Conservation (phyloP, 768 basidiomycete species). For the Phallus indusiatus region DNA sequence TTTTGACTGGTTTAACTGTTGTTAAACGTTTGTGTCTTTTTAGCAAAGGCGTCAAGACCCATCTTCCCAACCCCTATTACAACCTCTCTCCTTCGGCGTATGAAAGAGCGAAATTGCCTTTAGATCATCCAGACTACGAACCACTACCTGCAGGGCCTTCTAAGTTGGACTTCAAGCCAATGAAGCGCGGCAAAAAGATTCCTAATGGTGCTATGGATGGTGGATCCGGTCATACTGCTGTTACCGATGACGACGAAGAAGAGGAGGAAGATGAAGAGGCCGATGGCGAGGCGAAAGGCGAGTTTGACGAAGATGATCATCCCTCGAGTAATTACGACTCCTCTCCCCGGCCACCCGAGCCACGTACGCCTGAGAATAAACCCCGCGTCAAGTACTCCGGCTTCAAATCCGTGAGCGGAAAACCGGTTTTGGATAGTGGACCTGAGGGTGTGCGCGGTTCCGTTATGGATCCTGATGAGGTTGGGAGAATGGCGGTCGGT, state of each 20-base stretch:
- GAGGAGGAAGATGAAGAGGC: background rate
- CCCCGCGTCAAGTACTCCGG: background rate
- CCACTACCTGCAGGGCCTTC: conserved; percentile 47
- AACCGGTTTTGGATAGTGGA: conserved; percentile 9
- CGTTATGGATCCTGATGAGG: conserved; percentile 4
- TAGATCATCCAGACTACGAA: conserved; percentile 57
- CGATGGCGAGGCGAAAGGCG: background rate
- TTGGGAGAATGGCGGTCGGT: conserved; percentile 9
- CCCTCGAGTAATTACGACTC: background rate
- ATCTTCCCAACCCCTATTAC: conserved; percentile 34
- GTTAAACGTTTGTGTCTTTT: background rate
- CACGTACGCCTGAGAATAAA: conserved; percentile 5
- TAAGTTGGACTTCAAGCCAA: conserved; percentile 39
- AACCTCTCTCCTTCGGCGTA: conserved; percentile 36
- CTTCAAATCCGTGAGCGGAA: conserved; percentile 2
- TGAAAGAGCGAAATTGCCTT: conserved; percentile 43
- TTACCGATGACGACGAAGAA: background rate
- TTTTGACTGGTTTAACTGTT: background rate
- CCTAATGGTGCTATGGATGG: no score
- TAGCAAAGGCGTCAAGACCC: background rate
- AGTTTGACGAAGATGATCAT: background rate
- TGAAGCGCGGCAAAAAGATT: background rate
- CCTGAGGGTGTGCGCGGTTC: conserved; percentile 4
- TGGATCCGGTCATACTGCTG: no score
- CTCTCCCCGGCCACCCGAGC: background rate